Evolutionary conservation across 208 protist species (phyloP).

Genomic region (Wallacemonas sp.): DNA sequence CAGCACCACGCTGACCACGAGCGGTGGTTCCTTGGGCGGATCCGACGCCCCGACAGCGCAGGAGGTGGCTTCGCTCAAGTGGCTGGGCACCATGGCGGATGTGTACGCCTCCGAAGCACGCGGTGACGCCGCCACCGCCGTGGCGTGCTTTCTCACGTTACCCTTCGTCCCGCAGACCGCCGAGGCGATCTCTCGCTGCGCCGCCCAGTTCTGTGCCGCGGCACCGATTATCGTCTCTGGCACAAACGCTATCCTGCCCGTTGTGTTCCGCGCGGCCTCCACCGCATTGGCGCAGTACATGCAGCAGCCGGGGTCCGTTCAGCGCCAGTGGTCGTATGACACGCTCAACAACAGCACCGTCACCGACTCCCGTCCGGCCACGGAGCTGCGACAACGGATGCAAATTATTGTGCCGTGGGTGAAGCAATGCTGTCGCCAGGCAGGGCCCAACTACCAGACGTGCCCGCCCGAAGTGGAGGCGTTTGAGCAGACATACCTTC

Average conservation of each 20-base stretch:
- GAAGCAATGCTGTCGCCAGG: conserved; percentile 45
- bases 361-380: background rate
- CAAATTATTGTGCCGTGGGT: conserved; percentile 51
- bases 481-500: conserved; percentile 39
- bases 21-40: background rate
- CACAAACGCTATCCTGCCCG: conserved; percentile 28
- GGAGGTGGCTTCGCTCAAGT: conserved; percentile 9
- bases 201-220: conserved; percentile 23
- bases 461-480: conserved; percentile 34
- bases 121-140: conserved; percentile 36
- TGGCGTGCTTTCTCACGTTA: conserved; percentile 45
- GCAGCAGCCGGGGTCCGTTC: conserved; percentile 3
- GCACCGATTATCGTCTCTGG: conserved; percentile 23
- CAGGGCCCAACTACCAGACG: conserved; percentile 15
- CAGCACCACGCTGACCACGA: background rate
- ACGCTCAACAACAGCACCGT: conserved; percentile 9
- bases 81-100: conserved; percentile 62
- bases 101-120: conserved; percentile 34
- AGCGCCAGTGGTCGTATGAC: background rate
- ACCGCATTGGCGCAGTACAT: conserved; percentile 18
- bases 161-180: conserved; percentile 49
- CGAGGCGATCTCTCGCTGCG: conserved; percentile 19
- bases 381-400: conserved; percentile 37
- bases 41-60: background rate
- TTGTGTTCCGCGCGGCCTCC: conserved; percentile 27